phyloP scores from a whole-genome alignment of 2,329 filamentous ascomycete genomes.

The Xylaria sp. region DNA sequence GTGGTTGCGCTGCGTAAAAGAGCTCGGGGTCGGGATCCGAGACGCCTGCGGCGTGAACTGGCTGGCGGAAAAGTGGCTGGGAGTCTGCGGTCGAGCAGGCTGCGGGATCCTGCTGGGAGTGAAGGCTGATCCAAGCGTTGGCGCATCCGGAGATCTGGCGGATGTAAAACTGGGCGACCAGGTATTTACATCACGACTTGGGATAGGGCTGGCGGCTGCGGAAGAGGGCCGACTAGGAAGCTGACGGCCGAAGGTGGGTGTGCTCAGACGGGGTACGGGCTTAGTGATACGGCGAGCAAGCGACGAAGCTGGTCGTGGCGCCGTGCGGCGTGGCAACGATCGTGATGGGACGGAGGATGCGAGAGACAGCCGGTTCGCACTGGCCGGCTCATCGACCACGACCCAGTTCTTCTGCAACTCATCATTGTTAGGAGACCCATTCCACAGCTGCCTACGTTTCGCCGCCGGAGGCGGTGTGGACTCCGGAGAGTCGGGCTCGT shows the following conservation, averaged over 20 bases:
- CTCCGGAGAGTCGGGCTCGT: conserved; percentile 33
- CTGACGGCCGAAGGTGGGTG: conserved; percentile 26
- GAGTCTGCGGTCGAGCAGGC: conserved; percentile 29
- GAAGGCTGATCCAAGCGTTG: conserved; percentile 15
- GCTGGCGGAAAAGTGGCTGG: conserved; percentile 19
- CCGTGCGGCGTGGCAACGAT: conserved; percentile 25
- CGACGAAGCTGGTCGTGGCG: conserved; percentile 31
- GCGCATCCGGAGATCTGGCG: conserved; percentile 38
- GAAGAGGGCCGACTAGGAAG: conserved; percentile 43
- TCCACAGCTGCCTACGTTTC: conserved; percentile 51
- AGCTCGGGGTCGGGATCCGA: conserved; percentile 30
- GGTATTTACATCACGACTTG: conserved; percentile 29
- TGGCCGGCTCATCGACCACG: conserved; percentile 48
- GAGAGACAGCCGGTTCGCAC: conserved; percentile 15
- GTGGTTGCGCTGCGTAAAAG: conserved; percentile 31
- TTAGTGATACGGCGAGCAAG: conserved; percentile 43
- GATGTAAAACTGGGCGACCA: conserved; percentile 49
- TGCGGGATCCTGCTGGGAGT: conserved; percentile 42
- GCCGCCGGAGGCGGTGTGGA: conserved; percentile 44
- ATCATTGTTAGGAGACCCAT: conserved; percentile 39
- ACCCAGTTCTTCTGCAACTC: conserved; percentile 67
- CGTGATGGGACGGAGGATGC: conserved; percentile 20
- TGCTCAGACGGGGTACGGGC: conserved; percentile 36
- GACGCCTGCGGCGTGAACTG: conserved; percentile 23
- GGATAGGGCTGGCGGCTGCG: conserved; percentile 40